Conservation (phyloP, 1,284 basidiomycete genomes). For the Trametes versicolor region DNA sequence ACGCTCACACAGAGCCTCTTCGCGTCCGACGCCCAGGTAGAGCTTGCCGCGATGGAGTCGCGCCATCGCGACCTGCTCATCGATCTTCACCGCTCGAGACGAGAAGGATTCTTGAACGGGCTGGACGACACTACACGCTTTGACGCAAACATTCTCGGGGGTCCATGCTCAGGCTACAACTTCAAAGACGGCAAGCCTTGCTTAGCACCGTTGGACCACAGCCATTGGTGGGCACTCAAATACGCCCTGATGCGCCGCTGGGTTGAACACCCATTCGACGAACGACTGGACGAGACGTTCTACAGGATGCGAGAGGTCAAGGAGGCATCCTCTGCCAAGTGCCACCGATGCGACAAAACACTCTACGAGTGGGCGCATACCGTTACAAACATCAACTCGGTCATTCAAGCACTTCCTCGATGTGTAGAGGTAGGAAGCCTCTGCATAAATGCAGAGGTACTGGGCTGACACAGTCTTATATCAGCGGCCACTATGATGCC, state of each 20-base stretch:
- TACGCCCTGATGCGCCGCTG: constrained; percentile 32
- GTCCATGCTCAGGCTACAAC: constrained; percentile 13
- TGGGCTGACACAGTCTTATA: not conserved
- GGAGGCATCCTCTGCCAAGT: constrained; percentile 28
- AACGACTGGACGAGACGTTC: constrained; percentile 21
- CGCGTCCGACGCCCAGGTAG: constrained; percentile 42
- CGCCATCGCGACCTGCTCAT: constrained; percentile 33
- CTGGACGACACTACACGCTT: constrained; percentile 34
- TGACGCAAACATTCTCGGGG: constrained; percentile 31
- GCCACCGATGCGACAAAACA: constrained; percentile 1
- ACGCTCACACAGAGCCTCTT: constrained; percentile 53
- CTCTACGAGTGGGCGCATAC: constrained; percentile 9
- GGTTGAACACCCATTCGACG: constrained; percentile 25
- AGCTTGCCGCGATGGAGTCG: constrained; percentile 32
- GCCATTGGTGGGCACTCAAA: constrained; percentile 34
- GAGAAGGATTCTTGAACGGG: constrained; percentile 30
- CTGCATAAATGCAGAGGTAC: not conserved
- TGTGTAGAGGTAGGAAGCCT: not conserved
- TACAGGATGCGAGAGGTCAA: constrained; percentile 22
- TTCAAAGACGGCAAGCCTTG: not conserved
- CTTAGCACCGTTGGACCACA: constrained; percentile 11
- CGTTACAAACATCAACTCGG: not conserved
- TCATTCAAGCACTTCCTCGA: constrained; percentile 1
- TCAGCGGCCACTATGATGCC: not conserved
- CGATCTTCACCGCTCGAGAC: constrained; percentile 36